Percentiles rank a stretch among this genome's conserved stretches.
These are phyloP conservation scores for Eimeria falciformis DNA, from an alignment of 169 alveolate genomes.

Conservation along the genomic window DNA sequence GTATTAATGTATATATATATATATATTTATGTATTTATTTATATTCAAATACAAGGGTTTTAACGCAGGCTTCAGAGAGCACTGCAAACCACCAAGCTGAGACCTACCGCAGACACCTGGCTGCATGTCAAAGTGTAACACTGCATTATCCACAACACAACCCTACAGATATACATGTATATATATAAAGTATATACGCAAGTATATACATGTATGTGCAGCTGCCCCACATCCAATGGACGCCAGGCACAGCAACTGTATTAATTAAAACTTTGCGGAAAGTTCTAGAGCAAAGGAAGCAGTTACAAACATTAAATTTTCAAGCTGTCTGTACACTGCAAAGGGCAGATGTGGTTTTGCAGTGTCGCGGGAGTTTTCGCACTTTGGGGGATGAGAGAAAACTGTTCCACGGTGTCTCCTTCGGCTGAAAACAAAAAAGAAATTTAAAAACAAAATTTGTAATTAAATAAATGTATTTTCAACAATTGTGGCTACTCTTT, in stretches of 20 bases:
- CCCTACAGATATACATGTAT: neutral
- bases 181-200: too few species aligned
- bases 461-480: neutral
- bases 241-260: too few species aligned
- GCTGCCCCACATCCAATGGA: too few species aligned
- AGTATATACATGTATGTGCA: too few species aligned
- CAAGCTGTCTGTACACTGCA: neutral
- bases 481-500: neutral
- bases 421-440: conserved; percentile 3
- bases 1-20: too few species aligned
- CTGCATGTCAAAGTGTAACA: conserved; percentile 43
- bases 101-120: conserved; percentile 28
- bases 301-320: too few species aligned
- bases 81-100: too few species aligned
- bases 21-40: too few species aligned
- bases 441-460: neutral
- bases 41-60: neutral
- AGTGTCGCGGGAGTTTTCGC: neutral
- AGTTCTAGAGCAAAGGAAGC: too few species aligned
- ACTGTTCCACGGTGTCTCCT: conserved; percentile 17
- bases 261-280: too few species aligned
- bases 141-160: neutral
- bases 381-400: conserved; percentile 13
- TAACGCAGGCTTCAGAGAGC: neutral
- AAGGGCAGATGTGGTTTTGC: neutral